Evolutionary conservation across 768 basidiomycete genomes (phyloP), one percentile per base, ranked within the genome.

Genomic region (Boletus sensibilis): DNA sequence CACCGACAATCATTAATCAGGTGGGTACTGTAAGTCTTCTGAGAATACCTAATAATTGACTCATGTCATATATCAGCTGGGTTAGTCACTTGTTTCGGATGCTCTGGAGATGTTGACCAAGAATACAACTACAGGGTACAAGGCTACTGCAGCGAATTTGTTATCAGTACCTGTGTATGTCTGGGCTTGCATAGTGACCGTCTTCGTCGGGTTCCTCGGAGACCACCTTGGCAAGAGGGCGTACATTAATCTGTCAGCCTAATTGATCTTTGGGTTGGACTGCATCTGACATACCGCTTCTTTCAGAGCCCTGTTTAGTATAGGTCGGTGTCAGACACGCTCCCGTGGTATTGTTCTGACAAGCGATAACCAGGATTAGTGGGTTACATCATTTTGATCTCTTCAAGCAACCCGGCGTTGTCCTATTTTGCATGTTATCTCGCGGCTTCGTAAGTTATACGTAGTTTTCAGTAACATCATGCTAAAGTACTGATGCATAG

Each of bases 91-190:
- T 2, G 13, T 20, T 45, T 52, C n/a, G 20, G 38, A 43, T 9
- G 5, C 57, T 18, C 41, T 23, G 10, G 3, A 43, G 16, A 12
- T 18, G 14, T 21, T 48, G 45, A 55, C 31, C 13, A 49, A 52
- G 25, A 14, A 42, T 44, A 35, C 40, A 21, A 55, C 53, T 35
- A 40, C 55, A 81, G 86, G 85, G 4, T 88, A 79, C 72, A 69
- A 72, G 38, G 82, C 87, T 12, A 90, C 86, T 1, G 69, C 75
- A 25, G 87, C 89, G 2, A 91, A 92, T 64, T 68, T 92, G 12
- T 75, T 92, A 16, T 87, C 87, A 0, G 88, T 91, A 4, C 89
- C 90, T 2, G 86, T 90, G 29, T 91, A 91, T 64, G 81, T 78
- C 6, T 88, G 86, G 81, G 83, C 85, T 20, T 87, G 87, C 61